A percentile compares a stretch with the other conserved stretches of the same genome.
These are phyloP conservation scores for Sclerotinia subarctica DNA, from an alignment of 2,329 filamentous ascomycete species.

Conservation along the genomic window DNA sequence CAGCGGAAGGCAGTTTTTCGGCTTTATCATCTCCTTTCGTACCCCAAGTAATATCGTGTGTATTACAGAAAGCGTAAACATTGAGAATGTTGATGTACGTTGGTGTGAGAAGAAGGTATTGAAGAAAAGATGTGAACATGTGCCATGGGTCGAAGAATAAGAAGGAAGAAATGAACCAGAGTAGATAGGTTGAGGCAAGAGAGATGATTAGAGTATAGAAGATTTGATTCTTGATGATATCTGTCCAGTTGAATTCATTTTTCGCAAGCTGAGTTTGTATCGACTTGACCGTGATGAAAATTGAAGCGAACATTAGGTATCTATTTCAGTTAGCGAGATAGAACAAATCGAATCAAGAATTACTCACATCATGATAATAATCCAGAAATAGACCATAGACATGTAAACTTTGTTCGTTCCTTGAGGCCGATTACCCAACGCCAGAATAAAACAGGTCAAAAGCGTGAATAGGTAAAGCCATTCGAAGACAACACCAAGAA, in stretches of 20 bases:
- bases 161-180: slow-evolving; percentile 96
- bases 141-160: slow-evolving; percentile 98
- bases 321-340: slow-evolving; percentile 41
- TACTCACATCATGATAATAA: slow-evolving; percentile 81
- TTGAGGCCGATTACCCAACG: slow-evolving; percentile 89
- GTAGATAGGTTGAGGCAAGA: slow-evolving; percentile 79
- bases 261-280: slow-evolving; percentile 67
- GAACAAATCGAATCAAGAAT: background rate
- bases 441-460: slow-evolving; percentile 90
- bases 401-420: slow-evolving; percentile 93
- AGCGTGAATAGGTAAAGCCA: slow-evolving; percentile 93
- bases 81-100: slow-evolving; percentile 96
- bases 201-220: slow-evolving; percentile 95
- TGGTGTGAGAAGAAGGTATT: slow-evolving; percentile 91
- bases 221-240: slow-evolving; percentile 74
- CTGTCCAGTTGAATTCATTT: slow-evolving; percentile 62
- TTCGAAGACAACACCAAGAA: slow-evolving; percentile 87
- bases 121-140: slow-evolving; percentile 87
- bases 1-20: slow-evolving; percentile 83
- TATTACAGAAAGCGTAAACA: slow-evolving; percentile 98
- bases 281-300: slow-evolving; percentile 88
- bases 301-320: slow-evolving; percentile 89
- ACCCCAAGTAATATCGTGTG: slow-evolving; percentile 97
- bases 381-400: slow-evolving; percentile 99
- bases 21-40: slow-evolving; percentile 98